Percentiles rank a stretch among this genome's conserved stretches.
These are phyloP conservation scores for Pseudohalonectria lignicola DNA, from an alignment of 2,329 filamentous ascomycete species.

Conservation along the genomic window DNA sequence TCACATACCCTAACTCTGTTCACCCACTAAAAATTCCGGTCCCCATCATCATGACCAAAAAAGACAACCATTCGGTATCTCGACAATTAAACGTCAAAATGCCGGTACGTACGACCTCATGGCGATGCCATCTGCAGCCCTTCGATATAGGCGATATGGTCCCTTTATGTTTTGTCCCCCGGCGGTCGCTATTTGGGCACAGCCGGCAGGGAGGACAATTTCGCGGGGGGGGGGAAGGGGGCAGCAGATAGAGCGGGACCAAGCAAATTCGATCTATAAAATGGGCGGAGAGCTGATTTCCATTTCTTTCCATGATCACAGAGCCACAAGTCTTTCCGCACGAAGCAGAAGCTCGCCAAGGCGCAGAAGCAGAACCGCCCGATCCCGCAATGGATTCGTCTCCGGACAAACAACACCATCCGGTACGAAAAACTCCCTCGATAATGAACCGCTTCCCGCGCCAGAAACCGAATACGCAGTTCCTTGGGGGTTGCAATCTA, in stretches of 20 bases:
- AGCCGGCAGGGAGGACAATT: too few relatives aligned
- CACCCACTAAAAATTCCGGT: slow-evolving; percentile 8
- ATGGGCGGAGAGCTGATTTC: too few relatives aligned
- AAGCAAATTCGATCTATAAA: too few relatives aligned
- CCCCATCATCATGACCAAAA: slow-evolving; percentile 3
- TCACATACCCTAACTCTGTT: background rate
- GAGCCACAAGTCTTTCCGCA: slow-evolving; percentile 99
- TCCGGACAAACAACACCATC: slow-evolving; percentile 98
- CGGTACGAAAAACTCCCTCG: slow-evolving; percentile 55
- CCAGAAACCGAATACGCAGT: background rate
- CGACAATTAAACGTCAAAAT: slow-evolving; percentile 24
- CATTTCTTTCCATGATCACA: too few relatives aligned
- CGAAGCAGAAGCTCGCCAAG: slow-evolving; percentile 99
- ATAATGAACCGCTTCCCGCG: too few relatives aligned
- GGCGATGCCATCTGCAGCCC: too few relatives aligned
- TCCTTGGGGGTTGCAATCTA: too few relatives aligned
- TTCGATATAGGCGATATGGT: too few relatives aligned
- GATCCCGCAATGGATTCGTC: slow-evolving; percentile 98
- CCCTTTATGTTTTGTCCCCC: too few relatives aligned
- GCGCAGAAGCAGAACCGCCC: slow-evolving; percentile 99
- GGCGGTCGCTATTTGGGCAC: too few relatives aligned
- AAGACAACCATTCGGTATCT: slow-evolving; percentile 6
- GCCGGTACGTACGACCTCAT: slow-evolving; percentile 20
- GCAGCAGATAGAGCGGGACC: too few relatives aligned
- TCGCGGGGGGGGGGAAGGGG: too few relatives aligned